A percentile compares a stretch with the other conserved stretches of the same genome.
Conservation (phyloP, 2,329 filamentous ascomycete species). For the Aspergillus flavus region DNA sequence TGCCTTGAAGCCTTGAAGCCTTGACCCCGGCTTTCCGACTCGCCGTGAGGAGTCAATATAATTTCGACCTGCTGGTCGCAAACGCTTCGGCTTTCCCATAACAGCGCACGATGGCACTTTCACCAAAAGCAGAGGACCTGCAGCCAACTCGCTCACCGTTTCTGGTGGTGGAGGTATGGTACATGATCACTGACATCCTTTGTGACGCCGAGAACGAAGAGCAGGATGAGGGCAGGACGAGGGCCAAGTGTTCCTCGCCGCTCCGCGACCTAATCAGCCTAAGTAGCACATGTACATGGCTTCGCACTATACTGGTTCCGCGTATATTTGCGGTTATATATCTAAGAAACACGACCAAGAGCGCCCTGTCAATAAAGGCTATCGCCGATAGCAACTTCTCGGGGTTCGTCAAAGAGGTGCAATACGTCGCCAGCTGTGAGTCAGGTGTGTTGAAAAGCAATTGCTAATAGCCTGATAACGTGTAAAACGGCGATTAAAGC, state of each 20-base stretch:
- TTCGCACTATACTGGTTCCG: not conserved
- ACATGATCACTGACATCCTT: conserved; percentile 1
- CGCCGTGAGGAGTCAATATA: too few relatives aligned
- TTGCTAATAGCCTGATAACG: not conserved
- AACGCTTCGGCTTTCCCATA: too few relatives aligned
- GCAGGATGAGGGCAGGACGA: not conserved
- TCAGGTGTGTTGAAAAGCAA: not conserved
- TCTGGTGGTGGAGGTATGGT: not conserved
- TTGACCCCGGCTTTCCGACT: too few relatives aligned
- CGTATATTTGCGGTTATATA: not conserved
- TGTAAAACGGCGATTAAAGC: not conserved
- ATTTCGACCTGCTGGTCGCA: too few relatives aligned
- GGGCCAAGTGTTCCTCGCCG: not conserved
- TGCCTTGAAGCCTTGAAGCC: too few relatives aligned
- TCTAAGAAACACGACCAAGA: not conserved
- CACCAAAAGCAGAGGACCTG: too few relatives aligned
- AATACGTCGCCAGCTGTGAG: not conserved
- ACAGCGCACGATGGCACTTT: too few relatives aligned
- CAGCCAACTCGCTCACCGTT: too few relatives aligned
- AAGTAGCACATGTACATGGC: not conserved
- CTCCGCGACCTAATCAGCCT: not conserved
- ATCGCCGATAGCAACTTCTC: not conserved
- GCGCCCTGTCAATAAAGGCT: not conserved
- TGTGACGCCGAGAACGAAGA: not conserved
- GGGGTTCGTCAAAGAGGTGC: not conserved